Evolutionary conservation across 202 grass and related monocot species (phyloP).

Genomic region (Digitaria exilis): DNA sequence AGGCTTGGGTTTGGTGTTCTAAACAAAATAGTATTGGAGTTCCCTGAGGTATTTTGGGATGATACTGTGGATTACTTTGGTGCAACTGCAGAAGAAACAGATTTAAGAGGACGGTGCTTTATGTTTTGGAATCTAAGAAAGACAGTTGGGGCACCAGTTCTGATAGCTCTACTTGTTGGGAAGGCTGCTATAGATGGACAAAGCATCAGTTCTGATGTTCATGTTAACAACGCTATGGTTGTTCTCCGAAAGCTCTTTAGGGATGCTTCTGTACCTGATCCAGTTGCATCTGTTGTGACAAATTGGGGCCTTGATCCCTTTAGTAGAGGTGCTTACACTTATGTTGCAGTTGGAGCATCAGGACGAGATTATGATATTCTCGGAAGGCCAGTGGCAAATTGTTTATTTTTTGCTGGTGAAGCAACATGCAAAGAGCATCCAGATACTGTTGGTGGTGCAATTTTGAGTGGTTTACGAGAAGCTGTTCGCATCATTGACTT

Average conservation of each 20-base stretch:
- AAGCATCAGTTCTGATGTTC: slow-evolving; percentile 62
- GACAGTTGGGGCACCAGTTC: slow-evolving; percentile 81
- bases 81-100: slow-evolving; percentile 89
- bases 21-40: slow-evolving; percentile 97
- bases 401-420: slow-evolving; percentile 97
- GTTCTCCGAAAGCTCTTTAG: slow-evolving; percentile 94
- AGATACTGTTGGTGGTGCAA: slow-evolving; percentile 99
- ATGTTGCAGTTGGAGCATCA: slow-evolving; percentile 91
- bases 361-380: slow-evolving; percentile 96
- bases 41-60: slow-evolving; percentile 95
- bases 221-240: slow-evolving; percentile 83
- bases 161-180: slow-evolving; percentile 90
- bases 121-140: slow-evolving; percentile 99
- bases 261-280: slow-evolving; percentile 80
- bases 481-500: slow-evolving; percentile 90
- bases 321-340: slow-evolving; percentile 95
- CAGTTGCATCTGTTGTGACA: slow-evolving; percentile 91
- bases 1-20: slow-evolving; percentile 93
- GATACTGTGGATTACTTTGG: slow-evolving; percentile 98
- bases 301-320: slow-evolving; percentile 98
- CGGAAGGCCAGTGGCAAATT: slow-evolving; percentile 85
- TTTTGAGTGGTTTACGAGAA: slow-evolving; percentile 98
- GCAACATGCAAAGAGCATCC: slow-evolving; percentile 99
- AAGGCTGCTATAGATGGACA: slow-evolving; percentile 93
- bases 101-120: slow-evolving; percentile 90